Evolutionary conservation across 1,284 basidiomycete genomes (phyloP), one percentile per base, ranked within the genome.

Genomic region (Cutaneotrichosporon spelunceum): DNA sequence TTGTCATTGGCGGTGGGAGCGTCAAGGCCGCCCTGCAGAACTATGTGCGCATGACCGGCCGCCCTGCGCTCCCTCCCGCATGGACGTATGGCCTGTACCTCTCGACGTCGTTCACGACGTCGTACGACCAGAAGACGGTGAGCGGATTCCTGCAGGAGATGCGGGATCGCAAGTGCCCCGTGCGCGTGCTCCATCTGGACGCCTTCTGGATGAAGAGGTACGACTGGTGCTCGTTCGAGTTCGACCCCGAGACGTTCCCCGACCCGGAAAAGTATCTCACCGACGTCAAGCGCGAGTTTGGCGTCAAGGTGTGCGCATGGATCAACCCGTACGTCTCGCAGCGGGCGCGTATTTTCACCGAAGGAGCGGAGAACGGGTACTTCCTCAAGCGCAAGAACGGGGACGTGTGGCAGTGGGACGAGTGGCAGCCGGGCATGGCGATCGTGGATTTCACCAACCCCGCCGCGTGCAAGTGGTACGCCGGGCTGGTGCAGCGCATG

Each of bases 191-290:
- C 79, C 88, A 90, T 68, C 73, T 89, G 48, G 88, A 90, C 71
- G 89, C 87, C 71, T 89, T 88, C 79, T 88, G 86, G 86, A 88
- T 88, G 87, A 87, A 87, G 72, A 84, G 86, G 72, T 88, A 88
- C 73, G 85, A 88, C 76, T 88, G 87, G 87, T 88, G 87, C 68
- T 87, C 85, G 11, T 90, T 89, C 77, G 86, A 86, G 5, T 89
- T 88, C 69, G 88, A 89, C 69, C 85, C 87, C 3, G 86, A 88
- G 27, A 84, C 84, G 68, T 89, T 90, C 81, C 87, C 87, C 7
- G 82, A 89, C 70, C 87, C 88, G 2, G 83, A 84, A 64, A 82
- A 81, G 29, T 89, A 88, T 70, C 81, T 90, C 9, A 68, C 83
- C 3, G 83, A 85, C 55, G 86, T 89, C 75, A 88, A 89, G 76